These are phyloP conservation scores for Fagopyrum homotropicum DNA, from an alignment of 148 eudicot genomes.

Conservation along the genomic window DNA sequence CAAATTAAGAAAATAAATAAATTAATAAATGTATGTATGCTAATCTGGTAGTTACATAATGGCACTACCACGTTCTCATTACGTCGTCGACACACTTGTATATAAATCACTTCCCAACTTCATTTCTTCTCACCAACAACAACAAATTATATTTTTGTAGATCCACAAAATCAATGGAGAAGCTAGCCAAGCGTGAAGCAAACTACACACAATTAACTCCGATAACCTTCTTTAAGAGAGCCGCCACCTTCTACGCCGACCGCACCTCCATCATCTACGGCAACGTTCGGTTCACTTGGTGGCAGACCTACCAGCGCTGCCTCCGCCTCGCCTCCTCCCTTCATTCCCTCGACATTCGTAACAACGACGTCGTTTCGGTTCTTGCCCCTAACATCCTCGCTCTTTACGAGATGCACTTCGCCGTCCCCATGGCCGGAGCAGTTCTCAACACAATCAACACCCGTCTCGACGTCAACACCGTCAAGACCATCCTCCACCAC, in stretches of 20 bases:
- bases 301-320: conserved; percentile 68
- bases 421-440: conserved; percentile 93
- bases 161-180: conserved; percentile 37
- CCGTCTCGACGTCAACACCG: conserved; percentile 49
- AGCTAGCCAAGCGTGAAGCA: conserved; percentile 50
- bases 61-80: too few relatives aligned
- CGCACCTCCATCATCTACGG: conserved; percentile 68
- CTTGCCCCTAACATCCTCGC: conserved; percentile 89
- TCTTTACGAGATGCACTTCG: conserved; percentile 86
- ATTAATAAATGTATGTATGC: too few relatives aligned
- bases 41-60: too few relatives aligned
- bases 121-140: not conserved
- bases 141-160: not conserved
- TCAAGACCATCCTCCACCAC: conserved; percentile 67
- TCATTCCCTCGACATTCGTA: conserved; percentile 39
- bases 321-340: conserved; percentile 76
- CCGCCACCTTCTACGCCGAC: conserved; percentile 45
- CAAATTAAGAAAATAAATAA: too few relatives aligned
- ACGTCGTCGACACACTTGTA: not conserved
- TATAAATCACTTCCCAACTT: not conserved
- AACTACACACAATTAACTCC: conserved; percentile 73
- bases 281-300: conserved; percentile 57
- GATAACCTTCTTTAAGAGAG: conserved; percentile 65
- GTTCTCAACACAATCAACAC: conserved; percentile 78
- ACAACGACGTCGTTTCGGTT: conserved; percentile 76